These are phyloP conservation scores for Zoysia pacifica DNA, from an alignment of 176 grass and related monocot species.

Conservation along the genomic window DNA sequence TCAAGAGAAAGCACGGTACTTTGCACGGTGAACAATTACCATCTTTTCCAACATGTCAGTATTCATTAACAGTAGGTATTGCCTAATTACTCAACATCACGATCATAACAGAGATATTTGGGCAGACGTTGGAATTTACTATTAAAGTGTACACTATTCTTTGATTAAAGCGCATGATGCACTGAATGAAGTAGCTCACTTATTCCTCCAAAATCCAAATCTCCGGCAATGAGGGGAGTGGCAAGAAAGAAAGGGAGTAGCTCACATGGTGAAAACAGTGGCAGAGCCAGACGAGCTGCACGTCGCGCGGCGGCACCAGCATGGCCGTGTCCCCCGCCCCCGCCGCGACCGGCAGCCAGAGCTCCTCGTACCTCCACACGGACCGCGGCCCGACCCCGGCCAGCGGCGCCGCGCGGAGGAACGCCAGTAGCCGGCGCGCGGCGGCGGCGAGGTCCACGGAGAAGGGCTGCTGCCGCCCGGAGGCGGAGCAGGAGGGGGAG, in stretches of 20 bases:
- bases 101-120: not conserved
- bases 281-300: slow-evolving; percentile 85
- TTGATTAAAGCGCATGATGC: not conserved
- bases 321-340: slow-evolving; percentile 43
- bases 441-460: slow-evolving; percentile 65
- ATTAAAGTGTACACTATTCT: not conserved
- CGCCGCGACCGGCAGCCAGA: slow-evolving; percentile 80
- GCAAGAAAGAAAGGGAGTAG: slow-evolving; percentile 10
- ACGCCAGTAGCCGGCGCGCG: slow-evolving; percentile 66
- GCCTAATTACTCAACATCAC: not conserved
- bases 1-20: not conserved
- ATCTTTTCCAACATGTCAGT: not conserved
- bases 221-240: not conserved
- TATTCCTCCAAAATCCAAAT: slow-evolving; percentile 2
- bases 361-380: slow-evolving; percentile 70
- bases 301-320: slow-evolving; percentile 75
- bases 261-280: slow-evolving; percentile 83
- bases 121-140: not conserved
- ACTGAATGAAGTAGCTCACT: not conserved
- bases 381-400: slow-evolving; percentile 32
- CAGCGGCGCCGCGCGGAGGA: slow-evolving; percentile 59
- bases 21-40: not conserved
- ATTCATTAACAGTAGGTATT: not conserved
- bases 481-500: not conserved
- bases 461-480: slow-evolving; percentile 9